Evolutionary conservation across 2,329 filamentous ascomycete species (phyloP).

Genomic region (Orbilia quercus): DNA sequence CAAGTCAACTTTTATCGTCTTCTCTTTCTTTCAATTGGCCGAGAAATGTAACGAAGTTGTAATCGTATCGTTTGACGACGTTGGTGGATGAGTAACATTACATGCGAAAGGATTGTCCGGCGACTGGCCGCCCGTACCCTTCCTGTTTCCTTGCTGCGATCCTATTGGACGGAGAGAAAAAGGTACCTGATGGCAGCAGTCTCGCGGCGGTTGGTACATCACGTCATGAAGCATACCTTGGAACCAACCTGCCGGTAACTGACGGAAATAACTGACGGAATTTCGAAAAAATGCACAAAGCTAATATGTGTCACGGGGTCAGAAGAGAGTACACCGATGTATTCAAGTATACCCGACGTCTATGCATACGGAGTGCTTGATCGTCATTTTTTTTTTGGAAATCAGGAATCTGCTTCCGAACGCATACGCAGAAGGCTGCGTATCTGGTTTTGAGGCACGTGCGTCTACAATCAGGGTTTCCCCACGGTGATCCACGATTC

Average conservation of each 20-base stretch:
- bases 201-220: conserved; percentile 38
- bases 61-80: no score
- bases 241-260: conserved; percentile 56
- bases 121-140: conserved; percentile 1
- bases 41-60: conserved; percentile 14
- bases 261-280: no score
- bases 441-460: conserved; percentile 28
- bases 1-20: conserved; percentile 3
- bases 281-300: background rate
- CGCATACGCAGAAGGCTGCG: conserved; percentile 5
- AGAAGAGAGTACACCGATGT: no score
- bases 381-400: background rate
- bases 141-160: background rate
- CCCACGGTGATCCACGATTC: conserved; percentile 24
- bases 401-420: conserved; percentile 34
- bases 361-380: no score
- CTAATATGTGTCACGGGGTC: no score
- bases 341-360: no score
- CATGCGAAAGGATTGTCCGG: conserved; percentile 9
- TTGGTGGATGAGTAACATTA: no score
- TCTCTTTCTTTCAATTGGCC: conserved; percentile 9
- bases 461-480: conserved; percentile 26
- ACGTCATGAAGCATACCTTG: conserved; percentile 49
- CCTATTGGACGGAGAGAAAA: conserved; percentile 5
- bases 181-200: conserved; percentile 39